phyloP scores from a whole-genome alignment of 2,329 filamentous ascomycete species.

The Coniochaeta sp. region DNA sequence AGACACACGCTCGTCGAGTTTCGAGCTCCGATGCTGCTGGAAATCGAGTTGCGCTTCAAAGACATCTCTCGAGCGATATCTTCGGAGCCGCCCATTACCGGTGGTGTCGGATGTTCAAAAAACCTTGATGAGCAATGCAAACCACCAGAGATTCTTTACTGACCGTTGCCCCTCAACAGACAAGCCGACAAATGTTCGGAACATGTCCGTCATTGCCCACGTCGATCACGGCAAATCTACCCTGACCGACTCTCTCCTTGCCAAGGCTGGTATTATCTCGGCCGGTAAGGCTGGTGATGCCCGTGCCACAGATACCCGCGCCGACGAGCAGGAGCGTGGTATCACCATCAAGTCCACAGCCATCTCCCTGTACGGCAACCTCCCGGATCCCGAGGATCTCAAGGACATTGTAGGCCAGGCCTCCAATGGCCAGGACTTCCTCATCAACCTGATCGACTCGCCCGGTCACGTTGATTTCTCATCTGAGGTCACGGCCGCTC shows the following conservation, averaged over 20 bases:
- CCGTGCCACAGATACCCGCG: slow-evolving; percentile 93
- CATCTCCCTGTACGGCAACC: slow-evolving; percentile 91
- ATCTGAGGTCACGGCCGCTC: slow-evolving; percentile 96
- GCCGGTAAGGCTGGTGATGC: slow-evolving; percentile 93
- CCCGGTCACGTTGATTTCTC: slow-evolving; percentile 99
- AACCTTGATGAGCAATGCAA: too few relatives aligned
- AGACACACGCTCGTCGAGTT: background rate
- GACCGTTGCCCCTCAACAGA: slow-evolving; percentile 54
- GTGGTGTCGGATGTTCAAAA: background rate
- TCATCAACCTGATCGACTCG: slow-evolving; percentile 99
- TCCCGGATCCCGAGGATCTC: slow-evolving; percentile 75
- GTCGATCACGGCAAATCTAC: slow-evolving; percentile 99
- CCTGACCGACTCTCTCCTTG: slow-evolving; percentile 97
- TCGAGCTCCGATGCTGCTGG: background rate
- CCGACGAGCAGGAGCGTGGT: slow-evolving; percentile 98
- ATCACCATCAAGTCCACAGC: slow-evolving; percentile 99
- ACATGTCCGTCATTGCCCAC: slow-evolving; percentile 99
- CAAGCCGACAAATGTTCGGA: slow-evolving; percentile 71
- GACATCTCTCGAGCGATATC: background rate
- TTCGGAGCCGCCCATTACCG: background rate
- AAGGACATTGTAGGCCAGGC: slow-evolving; percentile 90
- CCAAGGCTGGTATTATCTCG: slow-evolving; percentile 99
- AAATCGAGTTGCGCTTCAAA: background rate
- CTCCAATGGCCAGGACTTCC: slow-evolving; percentile 84
- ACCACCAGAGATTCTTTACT: background rate